Conservation (phyloP, 371 early-diverging fungal species). For the Mortierella sp. region DNA sequence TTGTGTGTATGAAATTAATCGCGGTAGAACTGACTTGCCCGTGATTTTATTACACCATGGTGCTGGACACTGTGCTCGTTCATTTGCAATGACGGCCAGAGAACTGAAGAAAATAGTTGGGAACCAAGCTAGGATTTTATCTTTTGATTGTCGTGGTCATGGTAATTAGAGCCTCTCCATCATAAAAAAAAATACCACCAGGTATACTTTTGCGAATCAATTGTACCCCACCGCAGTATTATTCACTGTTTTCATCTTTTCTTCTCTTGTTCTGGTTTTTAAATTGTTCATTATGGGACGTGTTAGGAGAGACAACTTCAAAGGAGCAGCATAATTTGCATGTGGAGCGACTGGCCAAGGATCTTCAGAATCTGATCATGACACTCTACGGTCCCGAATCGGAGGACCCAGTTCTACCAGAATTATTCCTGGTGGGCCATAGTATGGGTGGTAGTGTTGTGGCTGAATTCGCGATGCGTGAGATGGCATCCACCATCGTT, state of each 20-base stretch:
- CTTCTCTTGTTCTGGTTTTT: not conserved
- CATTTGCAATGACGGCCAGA: constrained; percentile 78
- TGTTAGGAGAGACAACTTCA: constrained; percentile 62
- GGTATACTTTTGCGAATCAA: not conserved
- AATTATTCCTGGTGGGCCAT: constrained; percentile 76
- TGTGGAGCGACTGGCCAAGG: constrained; percentile 62
- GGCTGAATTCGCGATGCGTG: constrained; percentile 69
- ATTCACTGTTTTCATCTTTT: not conserved
- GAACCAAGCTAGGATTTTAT: constrained; percentile 65
- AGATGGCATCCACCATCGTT: constrained; percentile 64
- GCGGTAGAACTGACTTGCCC: constrained; percentile 56
- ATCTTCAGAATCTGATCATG: constrained; percentile 66
- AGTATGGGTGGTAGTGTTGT: constrained; percentile 94
- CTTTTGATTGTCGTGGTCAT: constrained; percentile 86
- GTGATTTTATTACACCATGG: constrained; percentile 91
- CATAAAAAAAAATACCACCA: constrained; percentile 1
- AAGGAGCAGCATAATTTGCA: constrained; percentile 65
- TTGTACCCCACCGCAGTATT: not conserved
- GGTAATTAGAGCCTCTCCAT: constrained; percentile 57
- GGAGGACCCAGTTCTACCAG: not conserved
- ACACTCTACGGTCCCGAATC: constrained; percentile 36
- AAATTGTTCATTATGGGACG: too few species aligned
- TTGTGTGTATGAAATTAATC: constrained; percentile 57
- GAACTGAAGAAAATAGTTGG: constrained; percentile 56
- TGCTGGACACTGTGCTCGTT: constrained; percentile 83